Percentiles rank a stretch among this genome's conserved stretches.
Conservation (phyloP, 2,329 filamentous ascomycete species). For the Fusarium duplospermum region DNA sequence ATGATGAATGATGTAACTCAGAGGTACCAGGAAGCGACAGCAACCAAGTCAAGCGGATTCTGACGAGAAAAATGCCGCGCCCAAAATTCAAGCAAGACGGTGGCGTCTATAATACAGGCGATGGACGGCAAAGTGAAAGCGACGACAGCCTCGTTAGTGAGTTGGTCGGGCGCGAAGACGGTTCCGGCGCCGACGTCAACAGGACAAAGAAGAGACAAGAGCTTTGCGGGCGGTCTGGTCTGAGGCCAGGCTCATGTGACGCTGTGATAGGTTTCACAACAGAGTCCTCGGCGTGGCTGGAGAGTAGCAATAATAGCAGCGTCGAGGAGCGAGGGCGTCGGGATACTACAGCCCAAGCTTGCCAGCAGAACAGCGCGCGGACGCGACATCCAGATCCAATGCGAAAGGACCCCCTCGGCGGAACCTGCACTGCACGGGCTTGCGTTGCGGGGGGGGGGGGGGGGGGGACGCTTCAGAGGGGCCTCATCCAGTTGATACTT, state of each 20-base stretch:
- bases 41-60: constrained; percentile 13
- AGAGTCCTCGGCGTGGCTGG: constrained; percentile 9
- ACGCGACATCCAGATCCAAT: constrained; percentile 26
- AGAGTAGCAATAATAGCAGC: constrained; percentile 7
- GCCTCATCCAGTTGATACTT: constrained; percentile 37
- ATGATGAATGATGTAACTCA: constrained; percentile 34
- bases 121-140: constrained; percentile 9
- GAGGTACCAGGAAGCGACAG: neutral
- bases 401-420: constrained; percentile 40
- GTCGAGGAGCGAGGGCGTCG: constrained; percentile 15
- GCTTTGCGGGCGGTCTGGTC: constrained; percentile 20
- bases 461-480: constrained; percentile 22
- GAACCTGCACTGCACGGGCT: constrained; percentile 38
- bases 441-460: neutral
- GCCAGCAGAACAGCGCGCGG: constrained; percentile 22
- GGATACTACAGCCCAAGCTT: constrained; percentile 34
- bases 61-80: neutral
- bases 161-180: constrained; percentile 23
- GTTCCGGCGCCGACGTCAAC: neutral
- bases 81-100: constrained; percentile 3
- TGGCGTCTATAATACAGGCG: constrained; percentile 11
- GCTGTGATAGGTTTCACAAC: constrained; percentile 34
- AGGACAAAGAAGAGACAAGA: constrained; percentile 5
- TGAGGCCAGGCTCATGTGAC: constrained; percentile 30
- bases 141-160: constrained; percentile 15